Percentiles rank a stretch among this genome's conserved stretches.
Conservation (phyloP, 805 yeast genomes). For the Yamadazyma olivae region DNA sequence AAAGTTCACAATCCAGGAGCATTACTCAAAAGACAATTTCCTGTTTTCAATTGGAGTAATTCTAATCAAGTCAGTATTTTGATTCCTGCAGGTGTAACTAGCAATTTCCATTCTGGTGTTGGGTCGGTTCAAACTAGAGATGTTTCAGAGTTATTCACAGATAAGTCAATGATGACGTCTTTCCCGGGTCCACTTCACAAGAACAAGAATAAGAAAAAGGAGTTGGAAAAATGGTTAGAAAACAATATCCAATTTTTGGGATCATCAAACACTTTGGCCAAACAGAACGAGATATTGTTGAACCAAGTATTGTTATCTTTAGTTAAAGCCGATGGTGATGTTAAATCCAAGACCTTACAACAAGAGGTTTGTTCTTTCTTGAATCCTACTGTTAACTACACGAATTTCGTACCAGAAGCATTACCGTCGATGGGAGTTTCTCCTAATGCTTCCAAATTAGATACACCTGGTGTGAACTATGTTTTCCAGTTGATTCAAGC, state of each 20-base stretch:
- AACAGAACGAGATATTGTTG: constrained; percentile 26
- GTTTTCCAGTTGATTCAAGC: constrained; percentile 42
- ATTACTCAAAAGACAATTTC: constrained; percentile 62
- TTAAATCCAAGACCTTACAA: constrained; percentile 23
- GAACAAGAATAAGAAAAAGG: constrained; percentile 59
- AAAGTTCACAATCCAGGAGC: constrained; percentile 50
- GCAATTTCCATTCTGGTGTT: constrained; percentile 18
- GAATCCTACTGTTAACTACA: constrained; percentile 40
- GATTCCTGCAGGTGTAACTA: constrained; percentile 18
- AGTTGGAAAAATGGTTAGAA: constrained; percentile 60
- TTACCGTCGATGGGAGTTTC: constrained; percentile 18
- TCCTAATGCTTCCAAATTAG: constrained; percentile 43
- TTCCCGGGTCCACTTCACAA: constrained; percentile 71
- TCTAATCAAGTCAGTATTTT: constrained; percentile 26
- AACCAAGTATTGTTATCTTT: constrained; percentile 27
- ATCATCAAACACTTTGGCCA: constrained; percentile 4
- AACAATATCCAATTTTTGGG: constrained; percentile 17
- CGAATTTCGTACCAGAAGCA: constrained; percentile 12
- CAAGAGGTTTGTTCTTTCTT: constrained; percentile 33
- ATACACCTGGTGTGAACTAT: constrained; percentile 30
- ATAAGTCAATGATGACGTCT: constrained; percentile 24
- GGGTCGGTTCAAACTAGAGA: constrained; percentile 33
- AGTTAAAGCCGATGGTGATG: constrained; percentile 28
- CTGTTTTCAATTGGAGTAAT: constrained; percentile 63
- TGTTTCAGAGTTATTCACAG: constrained; percentile 17